Base-by-base conservation (phyloP, 2,329 filamentous ascomycete species). In the Nothomitra cinnamomea region DNA sequence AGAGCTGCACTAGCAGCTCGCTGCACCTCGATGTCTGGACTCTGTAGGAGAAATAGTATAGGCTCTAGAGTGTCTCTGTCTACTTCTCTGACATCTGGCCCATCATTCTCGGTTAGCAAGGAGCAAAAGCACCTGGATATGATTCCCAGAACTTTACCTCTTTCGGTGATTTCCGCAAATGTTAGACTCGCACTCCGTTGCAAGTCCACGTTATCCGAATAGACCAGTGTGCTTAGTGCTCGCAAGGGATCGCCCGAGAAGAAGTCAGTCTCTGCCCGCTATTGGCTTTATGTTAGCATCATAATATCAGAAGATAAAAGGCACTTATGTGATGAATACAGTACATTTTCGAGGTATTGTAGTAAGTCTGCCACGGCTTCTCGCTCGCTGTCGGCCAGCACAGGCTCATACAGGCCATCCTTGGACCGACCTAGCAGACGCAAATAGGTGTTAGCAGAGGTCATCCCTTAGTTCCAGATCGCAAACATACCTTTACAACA, bases 221-320 rank as follows among this genome's bases (percentile, higher is more conserved):
- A 98, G 55, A 98, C 92, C 24, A 98, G 78, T 12, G 90, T 98
- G 69, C 87, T 95, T 55, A 98, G 73, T 47, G 92, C 90, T 69
- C 85, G 85, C 55, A 98, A 80, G 47, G 92, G 92, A 65, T 95
- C 89, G 69, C 92, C 92, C 38, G 86, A 83, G 71, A 98, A 98
- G 79, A 98, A 98, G 69, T 98, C 90, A 62, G 89, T 96, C 68
- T 98, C 92, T 65, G 83, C 85, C 65, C 92, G 84, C 92, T 95
- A 67, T 56, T 17, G 4, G 41, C 13, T 13, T 35, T 49, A 10
- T 6, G n/a, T 49, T 17, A 49, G 45, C 45, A 35, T 32, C 5
- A 1, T 35, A 15, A 49, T 25, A 24, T 2, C 10, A 17, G 19
- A 35, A 7, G 45, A 28, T 6, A n/a, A 4, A 41, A 49, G 19